Percentiles rank a stretch among this genome's conserved stretches.
Conservation (phyloP, 2,329 filamentous ascomycete genomes). For the Periconia sp. region DNA sequence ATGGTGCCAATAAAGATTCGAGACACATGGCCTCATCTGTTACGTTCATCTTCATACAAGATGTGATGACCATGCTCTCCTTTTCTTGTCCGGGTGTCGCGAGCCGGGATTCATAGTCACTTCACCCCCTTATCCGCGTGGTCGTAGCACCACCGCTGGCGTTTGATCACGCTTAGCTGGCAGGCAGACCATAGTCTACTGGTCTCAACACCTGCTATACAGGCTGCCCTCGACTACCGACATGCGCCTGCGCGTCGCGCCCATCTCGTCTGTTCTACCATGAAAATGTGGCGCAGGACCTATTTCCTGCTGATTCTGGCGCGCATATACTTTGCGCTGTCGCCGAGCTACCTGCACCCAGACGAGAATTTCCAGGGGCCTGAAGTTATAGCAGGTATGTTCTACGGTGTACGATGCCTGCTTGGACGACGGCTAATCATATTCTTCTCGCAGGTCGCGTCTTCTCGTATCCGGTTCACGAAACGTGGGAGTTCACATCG, state of each 20-base stretch:
- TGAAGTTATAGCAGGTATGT: constrained; percentile 88
- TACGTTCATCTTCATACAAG: too few relatives aligned
- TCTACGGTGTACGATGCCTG: constrained; percentile 1
- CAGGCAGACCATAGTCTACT: background rate
- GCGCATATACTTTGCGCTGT: constrained; percentile 91
- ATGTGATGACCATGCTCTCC: too few relatives aligned
- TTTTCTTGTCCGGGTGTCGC: constrained; percentile 2
- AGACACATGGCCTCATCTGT: too few relatives aligned
- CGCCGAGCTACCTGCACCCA: constrained; percentile 94
- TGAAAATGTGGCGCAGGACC: constrained; percentile 84
- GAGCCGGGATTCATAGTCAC: background rate
- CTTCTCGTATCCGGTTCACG: constrained; percentile 86
- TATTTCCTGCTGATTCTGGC: constrained; percentile 86
- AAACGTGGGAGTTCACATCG: constrained; percentile 96
- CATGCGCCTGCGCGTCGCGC: constrained; percentile 37
- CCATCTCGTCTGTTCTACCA: constrained; percentile 19
- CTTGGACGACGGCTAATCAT: constrained; percentile 16
- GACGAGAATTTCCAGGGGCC: constrained; percentile 99
- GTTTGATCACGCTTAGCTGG: constrained; percentile 28
- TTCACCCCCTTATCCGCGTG: constrained; percentile 23
- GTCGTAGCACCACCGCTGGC: constrained; percentile 23
- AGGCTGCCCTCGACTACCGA: constrained; percentile 26
- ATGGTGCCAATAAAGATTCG: too few relatives aligned
- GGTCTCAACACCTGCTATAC: background rate
- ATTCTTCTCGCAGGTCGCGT: constrained; percentile 71